Base-by-base conservation (phyloP, 2,329 filamentous ascomycete genomes). In the Emericellopsis cladophorae region DNA sequence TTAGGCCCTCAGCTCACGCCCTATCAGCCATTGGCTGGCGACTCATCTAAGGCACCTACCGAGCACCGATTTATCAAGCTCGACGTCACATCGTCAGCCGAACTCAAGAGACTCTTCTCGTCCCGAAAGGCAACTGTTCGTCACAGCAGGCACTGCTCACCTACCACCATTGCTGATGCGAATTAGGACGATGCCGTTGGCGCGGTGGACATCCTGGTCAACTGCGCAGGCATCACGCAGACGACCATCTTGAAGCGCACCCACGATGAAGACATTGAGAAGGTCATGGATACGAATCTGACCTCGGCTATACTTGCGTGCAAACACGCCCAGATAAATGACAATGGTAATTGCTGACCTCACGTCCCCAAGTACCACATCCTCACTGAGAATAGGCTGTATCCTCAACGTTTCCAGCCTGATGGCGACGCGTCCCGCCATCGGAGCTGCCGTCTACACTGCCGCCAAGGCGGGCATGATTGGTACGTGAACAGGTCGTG, bases 341-440 rank as follows among this genome's bases (percentile, higher is more conserved):
- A 52, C 8, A 45, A 59, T 10, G 61, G 61, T 61, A 51, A 4
- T 40, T 18, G 22, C 16, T 43, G 14, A 34, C 14, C 12, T 11
- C 12, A 14, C 6, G 32, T 24, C 32, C 32, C 32, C 32, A 10
- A 35, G 32, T 8, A 35, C 32, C 32, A 15, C n/a, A 9, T 3
- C n/a, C 39, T 43, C 16, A 40, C 29, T 8, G 3, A 26, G 26
- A 2, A 5, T 36, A 74, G 74, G 70, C 7, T 84, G 77, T 52
- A 88, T 94, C 45, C 79, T 94, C 57, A 94, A 94, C 53, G 65
- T 95, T 18, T 79, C 84, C 1, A 90, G 84, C 37, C 64, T 93
- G 24, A 70, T 94, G 36, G 87, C 79, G 0, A 54, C 70, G 2
- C 79, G 80, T 43, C 81, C 79, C 1, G 83, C 81, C 1, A 66